phyloP scores from a whole-genome alignment of 1,284 basidiomycete genomes.

The Puccinia novopanici region DNA sequence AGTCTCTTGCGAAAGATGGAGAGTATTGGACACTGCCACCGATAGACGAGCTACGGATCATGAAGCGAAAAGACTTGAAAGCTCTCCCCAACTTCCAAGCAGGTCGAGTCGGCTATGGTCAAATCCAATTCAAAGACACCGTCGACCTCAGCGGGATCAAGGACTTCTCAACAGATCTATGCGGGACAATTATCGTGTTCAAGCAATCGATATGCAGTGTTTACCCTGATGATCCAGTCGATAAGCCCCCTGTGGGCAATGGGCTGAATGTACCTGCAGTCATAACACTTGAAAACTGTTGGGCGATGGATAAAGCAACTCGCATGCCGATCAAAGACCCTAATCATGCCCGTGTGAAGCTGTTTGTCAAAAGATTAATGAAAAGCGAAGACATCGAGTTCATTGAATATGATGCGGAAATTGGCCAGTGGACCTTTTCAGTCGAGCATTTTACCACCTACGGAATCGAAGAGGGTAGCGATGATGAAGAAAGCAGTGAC shows the following conservation, averaged over 20 bases:
- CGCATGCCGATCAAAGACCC: conserved; percentile 85
- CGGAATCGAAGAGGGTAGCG: conserved; percentile 57
- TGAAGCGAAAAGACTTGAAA: conserved; percentile 74
- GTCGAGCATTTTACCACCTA: conserved; percentile 78
- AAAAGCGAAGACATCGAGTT: conserved; percentile 83
- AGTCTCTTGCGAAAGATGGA: conserved; percentile 66
- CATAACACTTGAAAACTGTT: conserved; percentile 79
- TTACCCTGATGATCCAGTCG: conserved; percentile 81
- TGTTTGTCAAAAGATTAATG: conserved; percentile 80
- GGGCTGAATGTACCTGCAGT: conserved; percentile 86
- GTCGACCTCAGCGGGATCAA: conserved; percentile 87
- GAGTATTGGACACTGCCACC: conserved; percentile 86
- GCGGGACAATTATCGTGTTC: conserved; percentile 85
- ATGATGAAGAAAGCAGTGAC: conserved; percentile 56
- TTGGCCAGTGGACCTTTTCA: conserved; percentile 88
- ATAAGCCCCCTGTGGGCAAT: conserved; percentile 75
- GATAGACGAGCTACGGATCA: conserved; percentile 69
- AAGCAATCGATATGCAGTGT: conserved; percentile 89
- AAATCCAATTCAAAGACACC: conserved; percentile 83
- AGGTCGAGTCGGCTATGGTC: conserved; percentile 84
- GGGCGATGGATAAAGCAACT: conserved; percentile 87
- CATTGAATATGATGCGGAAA: conserved; percentile 74
- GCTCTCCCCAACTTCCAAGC: conserved; percentile 73
- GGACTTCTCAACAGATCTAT: conserved; percentile 71
- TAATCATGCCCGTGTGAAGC: conserved; percentile 70